Evolutionary conservation across 2,329 filamentous ascomycete species (phyloP), one percentile per base, ranked within the genome.

Genomic region (Penicillium sp.): DNA sequence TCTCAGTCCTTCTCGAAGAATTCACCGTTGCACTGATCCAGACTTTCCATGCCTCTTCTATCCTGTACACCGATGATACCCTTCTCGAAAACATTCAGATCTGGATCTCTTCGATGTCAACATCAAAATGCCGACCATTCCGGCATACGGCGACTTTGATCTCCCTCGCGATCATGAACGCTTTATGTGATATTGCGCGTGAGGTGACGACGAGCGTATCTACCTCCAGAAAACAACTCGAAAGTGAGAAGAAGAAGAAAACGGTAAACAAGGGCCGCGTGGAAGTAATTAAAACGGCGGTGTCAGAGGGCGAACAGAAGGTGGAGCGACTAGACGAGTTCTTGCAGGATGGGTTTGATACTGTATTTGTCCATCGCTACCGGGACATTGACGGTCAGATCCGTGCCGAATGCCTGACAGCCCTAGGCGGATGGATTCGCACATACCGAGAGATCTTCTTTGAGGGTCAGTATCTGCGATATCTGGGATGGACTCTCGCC

Each of bases 401-500:
- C 62, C 85, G 94, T 50, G 86, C 88, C 0, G 93, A 97, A 67
- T 97, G 93, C 69, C 87, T 96, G 25, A 86, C 89, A 60, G 90
- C 91, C 14, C 80, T 99, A 9, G 91, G 92, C 28, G 83, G 86
- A 38, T 99, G 94, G 94, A 95, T 97, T 63, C 83, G 87, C 70
- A 84, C 84, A 11, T 85, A 96, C 49, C 90, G 92, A 2, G 90
- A 91, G 44, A 83, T 90, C 43, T 99, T 96, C 75, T 90, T 97
- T 72, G 90, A 97, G 62, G 91, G 91, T 1, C 83, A 88, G 64
- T 96, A 96, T 74, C 79, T 99, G 48, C 87, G 94, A 58, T 99
- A 99, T 68, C 80, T 99, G 6, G 94, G 94, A 50, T 99, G 94
- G 94, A 87, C 96, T 68, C 81, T 99, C 30, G 96, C 92, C 5